These are phyloP conservation scores for Botrytis elliptica DNA, from an alignment of 2,329 filamentous ascomycete species.

Conservation along the genomic window DNA sequence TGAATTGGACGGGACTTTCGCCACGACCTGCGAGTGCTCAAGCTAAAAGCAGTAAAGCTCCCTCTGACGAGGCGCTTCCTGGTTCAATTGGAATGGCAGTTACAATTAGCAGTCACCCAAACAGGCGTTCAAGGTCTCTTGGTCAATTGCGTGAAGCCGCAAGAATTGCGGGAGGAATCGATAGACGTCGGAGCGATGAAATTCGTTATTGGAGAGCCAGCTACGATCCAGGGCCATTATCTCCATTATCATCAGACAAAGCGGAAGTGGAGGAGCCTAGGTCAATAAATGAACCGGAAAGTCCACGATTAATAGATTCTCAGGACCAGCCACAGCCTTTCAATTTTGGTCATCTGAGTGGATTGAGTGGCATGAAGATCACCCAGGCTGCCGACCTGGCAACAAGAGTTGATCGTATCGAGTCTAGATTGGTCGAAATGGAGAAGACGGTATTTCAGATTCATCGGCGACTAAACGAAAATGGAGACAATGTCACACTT, in stretches of 20 bases:
- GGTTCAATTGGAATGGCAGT: constrained; percentile 59
- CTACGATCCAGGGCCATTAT: constrained; percentile 52
- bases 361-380: constrained; percentile 56
- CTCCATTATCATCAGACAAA: constrained; percentile 50
- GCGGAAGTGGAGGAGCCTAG: constrained; percentile 41
- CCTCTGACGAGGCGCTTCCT: constrained; percentile 30
- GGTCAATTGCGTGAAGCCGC: constrained; percentile 51
- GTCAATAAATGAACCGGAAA: constrained; percentile 38
- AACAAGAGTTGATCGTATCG: constrained; percentile 51
- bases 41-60: constrained; percentile 47
- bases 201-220: constrained; percentile 64
- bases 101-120: constrained; percentile 52
- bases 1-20: constrained; percentile 54
- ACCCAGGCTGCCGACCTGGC: constrained; percentile 56
- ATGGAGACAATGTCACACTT: constrained; percentile 26
- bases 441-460: constrained; percentile 42
- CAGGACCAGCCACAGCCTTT: constrained; percentile 52
- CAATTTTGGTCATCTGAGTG: constrained; percentile 51
- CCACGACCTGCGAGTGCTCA: constrained; percentile 62
- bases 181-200: constrained; percentile 59
- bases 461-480: constrained; percentile 20
- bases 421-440: constrained; percentile 52
- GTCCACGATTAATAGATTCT: constrained; percentile 24
- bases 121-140: constrained; percentile 59
- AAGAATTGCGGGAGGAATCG: constrained; percentile 35